phyloP scores from a whole-genome alignment of 2,329 filamentous ascomycete genomes.

The Pseudocercospora pini-densiflorae region DNA sequence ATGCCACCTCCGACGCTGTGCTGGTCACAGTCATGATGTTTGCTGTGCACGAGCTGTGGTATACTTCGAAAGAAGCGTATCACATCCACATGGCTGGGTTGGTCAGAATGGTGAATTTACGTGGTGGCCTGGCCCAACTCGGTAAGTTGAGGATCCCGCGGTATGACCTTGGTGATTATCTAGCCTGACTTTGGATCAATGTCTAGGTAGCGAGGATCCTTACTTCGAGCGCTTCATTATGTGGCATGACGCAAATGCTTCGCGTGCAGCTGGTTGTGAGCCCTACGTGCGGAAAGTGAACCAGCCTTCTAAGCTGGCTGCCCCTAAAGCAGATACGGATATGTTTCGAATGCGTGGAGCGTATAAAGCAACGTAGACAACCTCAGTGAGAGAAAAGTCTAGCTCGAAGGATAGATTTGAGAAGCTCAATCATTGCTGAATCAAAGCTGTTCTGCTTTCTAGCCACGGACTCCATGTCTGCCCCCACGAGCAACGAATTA shows the following conservation, averaged over 20 bases:
- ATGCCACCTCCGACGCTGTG: not conserved
- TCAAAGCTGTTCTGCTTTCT: too few species aligned
- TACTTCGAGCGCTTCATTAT: not conserved
- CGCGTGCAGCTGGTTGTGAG: not conserved
- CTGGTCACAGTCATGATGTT: not conserved
- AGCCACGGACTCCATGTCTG: too few species aligned
- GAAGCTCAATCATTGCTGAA: too few species aligned
- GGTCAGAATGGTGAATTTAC: not conserved
- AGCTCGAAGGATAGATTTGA: too few species aligned
- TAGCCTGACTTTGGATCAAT: too few species aligned
- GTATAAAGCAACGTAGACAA: too few species aligned
- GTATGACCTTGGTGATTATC: too few species aligned
- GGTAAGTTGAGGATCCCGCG: too few species aligned
- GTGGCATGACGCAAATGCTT: not conserved
- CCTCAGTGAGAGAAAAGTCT: too few species aligned
- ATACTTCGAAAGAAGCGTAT: not conserved
- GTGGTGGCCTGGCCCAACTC: not conserved
- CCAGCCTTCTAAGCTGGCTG: not conserved
- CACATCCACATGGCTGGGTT: not conserved
- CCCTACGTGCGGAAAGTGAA: not conserved
- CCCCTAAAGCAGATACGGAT: too few species aligned
- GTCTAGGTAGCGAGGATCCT: not conserved
- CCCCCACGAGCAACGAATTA: too few species aligned
- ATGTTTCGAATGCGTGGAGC: too few species aligned
- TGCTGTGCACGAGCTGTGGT: not conserved